Base-by-base conservation (phyloP, 495 filamentous ascomycete genomes). In the Polyplosphaeria fusca region DNA sequence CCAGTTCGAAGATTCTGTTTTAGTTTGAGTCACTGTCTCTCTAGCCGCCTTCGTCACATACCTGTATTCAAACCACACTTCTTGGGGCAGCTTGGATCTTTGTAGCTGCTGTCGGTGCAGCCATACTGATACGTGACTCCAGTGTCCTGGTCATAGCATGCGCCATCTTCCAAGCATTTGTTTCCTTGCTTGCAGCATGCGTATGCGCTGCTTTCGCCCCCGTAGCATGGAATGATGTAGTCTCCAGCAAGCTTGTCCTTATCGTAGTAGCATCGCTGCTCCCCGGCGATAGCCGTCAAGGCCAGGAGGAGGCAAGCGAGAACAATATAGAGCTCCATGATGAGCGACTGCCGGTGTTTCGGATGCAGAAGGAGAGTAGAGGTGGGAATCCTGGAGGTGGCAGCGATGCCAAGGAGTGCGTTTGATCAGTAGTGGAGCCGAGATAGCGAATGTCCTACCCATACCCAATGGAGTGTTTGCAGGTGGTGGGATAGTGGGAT, bases 81-180 rank as follows among this genome's bases (percentile, higher is more conserved):
- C 26, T 40, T 5, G 5, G 55, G 60, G 28, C 60, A 64, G 2
- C 19, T 45, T 13, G 23, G n/a, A 24, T 58, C 35, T 19, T 50
- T 27, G 24, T 59, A 59, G 1, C 9, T 35, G n/a, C 5, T 5
- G 25, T 58, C 54, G 1, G 60, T 64, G 37, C 54, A 55, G 1
- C 55, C 55, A 37, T 64, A 64, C 18, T 59, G 55, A 24, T 64
- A 64, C 1, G 47, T 59, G 22, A 45, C 27, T 4, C 50, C 49
- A 16, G 47, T 59, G 11, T 11, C 25, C 0, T 9, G 5, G 23
- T 64, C 60, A 16, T 41, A 64, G 48, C 60, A 64, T 4, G 55
- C 44, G 16, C 39, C 35, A n/a, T 58, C 7, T 22, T 48, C 27
- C 28, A 64, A 12, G 35, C 60, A 58, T 16, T 44, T 55, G 32